A percentile compares a stretch with the other conserved stretches of the same genome.
Conservation (phyloP, 2,329 filamentous ascomycete genomes). For the Colletotrichum plurivorum region DNA sequence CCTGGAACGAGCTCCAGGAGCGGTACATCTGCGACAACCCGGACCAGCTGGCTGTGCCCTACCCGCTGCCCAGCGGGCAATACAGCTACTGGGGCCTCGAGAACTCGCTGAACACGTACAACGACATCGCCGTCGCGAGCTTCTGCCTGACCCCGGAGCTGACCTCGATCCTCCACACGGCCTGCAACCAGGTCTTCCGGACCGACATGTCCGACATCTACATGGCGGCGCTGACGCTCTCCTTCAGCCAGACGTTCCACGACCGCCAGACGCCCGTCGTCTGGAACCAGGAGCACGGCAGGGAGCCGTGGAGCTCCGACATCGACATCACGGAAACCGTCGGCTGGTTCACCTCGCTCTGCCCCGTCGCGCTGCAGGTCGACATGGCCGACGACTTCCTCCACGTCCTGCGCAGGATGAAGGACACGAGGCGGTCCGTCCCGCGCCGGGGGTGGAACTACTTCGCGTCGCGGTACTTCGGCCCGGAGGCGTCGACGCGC, state of each 20-base stretch:
- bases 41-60: slow-evolving; percentile 51
- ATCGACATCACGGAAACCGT: slow-evolving; percentile 70
- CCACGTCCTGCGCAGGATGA: slow-evolving; percentile 65
- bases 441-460: slow-evolving; percentile 62
- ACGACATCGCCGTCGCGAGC: slow-evolving; percentile 55
- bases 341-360: slow-evolving; percentile 73
- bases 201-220: slow-evolving; percentile 69
- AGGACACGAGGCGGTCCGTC: slow-evolving; percentile 64
- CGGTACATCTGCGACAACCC: slow-evolving; percentile 51
- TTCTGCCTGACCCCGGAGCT: slow-evolving; percentile 61
- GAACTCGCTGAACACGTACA: slow-evolving; percentile 60
- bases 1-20: slow-evolving; percentile 64
- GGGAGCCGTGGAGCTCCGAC: slow-evolving; percentile 58
- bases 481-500: slow-evolving; percentile 48
- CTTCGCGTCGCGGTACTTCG: slow-evolving; percentile 62
- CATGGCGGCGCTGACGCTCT: slow-evolving; percentile 67
- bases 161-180: slow-evolving; percentile 58
- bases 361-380: slow-evolving; percentile 62
- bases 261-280: slow-evolving; percentile 65
- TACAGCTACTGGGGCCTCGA: slow-evolving; percentile 64
- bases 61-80: slow-evolving; percentile 55
- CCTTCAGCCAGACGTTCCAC: slow-evolving; percentile 68
- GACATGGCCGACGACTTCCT: slow-evolving; percentile 63
- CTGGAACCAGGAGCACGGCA: slow-evolving; percentile 68
- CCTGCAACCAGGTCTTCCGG: slow-evolving; percentile 61